Conservation (phyloP, 108 stramenopile species). For the Bacterosira constricta region DNA sequence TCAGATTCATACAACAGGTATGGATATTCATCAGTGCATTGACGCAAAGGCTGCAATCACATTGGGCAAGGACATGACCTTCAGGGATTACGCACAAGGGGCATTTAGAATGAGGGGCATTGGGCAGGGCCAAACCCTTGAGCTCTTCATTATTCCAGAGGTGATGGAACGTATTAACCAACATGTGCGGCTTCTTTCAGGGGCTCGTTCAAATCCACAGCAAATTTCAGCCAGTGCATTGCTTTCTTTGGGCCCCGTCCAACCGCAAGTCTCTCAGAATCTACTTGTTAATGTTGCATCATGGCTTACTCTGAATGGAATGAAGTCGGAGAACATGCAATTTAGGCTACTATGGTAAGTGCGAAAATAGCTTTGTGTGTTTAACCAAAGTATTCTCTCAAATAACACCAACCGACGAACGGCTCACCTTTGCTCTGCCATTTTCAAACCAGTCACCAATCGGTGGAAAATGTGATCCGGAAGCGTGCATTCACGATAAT, state of each 20-base stretch:
- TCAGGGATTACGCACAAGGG: conserved; percentile 96
- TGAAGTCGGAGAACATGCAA: conserved; percentile 97
- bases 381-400: too few relatives aligned
- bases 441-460: conserved; percentile 71
- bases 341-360: conserved; percentile 86
- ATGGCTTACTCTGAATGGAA: conserved; percentile 98
- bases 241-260: conserved; percentile 48
- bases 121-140: conserved; percentile 92
- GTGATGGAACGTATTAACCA: conserved; percentile 84
- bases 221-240: conserved; percentile 48
- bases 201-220: conserved; percentile 27
- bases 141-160: conserved; percentile 92
- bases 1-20: conserved; percentile 98
- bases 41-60: conserved; percentile 91
- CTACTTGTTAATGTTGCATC: conserved; percentile 92
- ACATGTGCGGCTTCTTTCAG: conserved; percentile 46
- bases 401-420: background rate
- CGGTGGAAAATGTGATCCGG: conserved; percentile 93
- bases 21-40: conserved; percentile 96
- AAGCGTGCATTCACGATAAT: conserved; percentile 89
- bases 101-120: conserved; percentile 98
- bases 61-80: conserved; percentile 98
- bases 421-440: background rate
- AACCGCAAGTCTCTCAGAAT: conserved; percentile 24
- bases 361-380: too few relatives aligned